Base-by-base conservation (phyloP, 2,329 filamentous ascomycete genomes). In the Sordariomycetes sp. region DNA sequence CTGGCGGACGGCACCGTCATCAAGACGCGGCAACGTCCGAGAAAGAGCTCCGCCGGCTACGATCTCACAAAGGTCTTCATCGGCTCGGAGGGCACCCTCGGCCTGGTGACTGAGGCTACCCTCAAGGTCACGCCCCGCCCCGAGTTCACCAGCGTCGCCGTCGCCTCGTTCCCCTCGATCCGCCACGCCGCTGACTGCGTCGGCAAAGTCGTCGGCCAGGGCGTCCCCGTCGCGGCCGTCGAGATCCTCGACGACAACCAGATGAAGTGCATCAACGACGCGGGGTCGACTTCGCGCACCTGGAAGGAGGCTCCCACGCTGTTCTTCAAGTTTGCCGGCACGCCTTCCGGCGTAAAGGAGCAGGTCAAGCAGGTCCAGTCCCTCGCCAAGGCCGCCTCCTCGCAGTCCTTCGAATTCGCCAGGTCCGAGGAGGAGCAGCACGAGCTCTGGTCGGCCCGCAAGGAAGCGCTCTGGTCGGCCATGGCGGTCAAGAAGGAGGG, bases 211-310 rank as follows among this genome's bases (percentile, higher is more conserved):
- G 87, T 95, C 5, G 76, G 75, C 29, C 73, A 82, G 34, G 87
- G 86, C 18, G 74, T 94, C 9, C 85, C 84, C 20, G 79, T 95
- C 27, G 87, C 88, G 1, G 88, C 88, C n/a, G 78, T 95, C 28
- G 88, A 95, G 61, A 82, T 95, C 38, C 67, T 95, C 19, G 88
- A 95, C 59, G 87, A 94, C 52, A 81, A 87, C 37, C 87, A 94
- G 63, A 95, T 95, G 74, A 65, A 62, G 46, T 72, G 70, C 52
- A 76, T 80, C 59, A 79, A 80, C 59, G 64, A 71, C 19, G 74
- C 78, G 1, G 79, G 80, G 18, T 70, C 66, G 51, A 87, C 83
- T 2, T 64, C 68, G 23, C 74, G 78, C 39, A 58, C 58, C 8
- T 90, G 84, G 84, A 66, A 68, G 34, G 82, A 86, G 57, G 70